Evolutionary conservation across 805 yeast species (phyloP).

Genomic region (Wickerhamomyces ciferrii): DNA sequence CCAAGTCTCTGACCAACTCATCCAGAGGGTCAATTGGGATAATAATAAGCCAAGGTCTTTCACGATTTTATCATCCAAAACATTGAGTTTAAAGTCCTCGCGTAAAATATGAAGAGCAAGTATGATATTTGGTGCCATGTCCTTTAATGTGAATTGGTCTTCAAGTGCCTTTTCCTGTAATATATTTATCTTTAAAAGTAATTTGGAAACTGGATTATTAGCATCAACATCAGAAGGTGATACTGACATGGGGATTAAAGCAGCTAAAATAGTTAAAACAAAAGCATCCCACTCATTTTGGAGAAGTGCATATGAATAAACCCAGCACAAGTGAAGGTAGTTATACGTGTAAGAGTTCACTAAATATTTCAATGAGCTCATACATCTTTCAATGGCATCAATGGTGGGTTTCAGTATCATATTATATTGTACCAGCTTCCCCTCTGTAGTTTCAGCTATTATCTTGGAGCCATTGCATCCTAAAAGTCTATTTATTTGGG

Average conservation of each 20-base stretch:
- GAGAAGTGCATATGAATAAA: constrained; percentile 42
- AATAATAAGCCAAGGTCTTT: constrained; percentile 46
- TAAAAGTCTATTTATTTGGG: constrained; percentile 2
- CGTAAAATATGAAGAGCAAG: constrained; percentile 69
- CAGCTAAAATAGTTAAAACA: constrained; percentile 43
- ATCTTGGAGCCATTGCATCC: constrained; percentile 13
- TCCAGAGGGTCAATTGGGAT: constrained; percentile 57
- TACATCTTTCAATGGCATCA: constrained; percentile 36
- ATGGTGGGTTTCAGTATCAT: constrained; percentile 41
- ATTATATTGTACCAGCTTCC: constrained; percentile 21
- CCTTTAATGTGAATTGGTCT: constrained; percentile 34
- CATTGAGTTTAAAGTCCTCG: constrained; percentile 67
- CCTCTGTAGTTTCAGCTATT: constrained; percentile 4
- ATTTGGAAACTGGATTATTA: constrained; percentile 7
- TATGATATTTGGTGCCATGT: constrained; percentile 56
- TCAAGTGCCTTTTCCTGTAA: constrained; percentile 18
- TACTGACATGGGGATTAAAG: constrained; percentile 40
- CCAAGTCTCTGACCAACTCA: constrained; percentile 77
- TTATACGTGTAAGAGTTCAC: constrained; percentile 56
- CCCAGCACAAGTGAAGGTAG: constrained; percentile 60
- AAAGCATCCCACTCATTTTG: constrained; percentile 58
- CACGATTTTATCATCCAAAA: constrained; percentile 31
- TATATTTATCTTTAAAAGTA: constrained; percentile 6
- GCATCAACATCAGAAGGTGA: constrained; percentile 13
- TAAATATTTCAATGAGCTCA: constrained; percentile 45